Evolutionary conservation across 495 filamentous ascomycete species (phyloP), one percentile per base, ranked within the genome.

Genomic region (Neurospora tetraspora): DNA sequence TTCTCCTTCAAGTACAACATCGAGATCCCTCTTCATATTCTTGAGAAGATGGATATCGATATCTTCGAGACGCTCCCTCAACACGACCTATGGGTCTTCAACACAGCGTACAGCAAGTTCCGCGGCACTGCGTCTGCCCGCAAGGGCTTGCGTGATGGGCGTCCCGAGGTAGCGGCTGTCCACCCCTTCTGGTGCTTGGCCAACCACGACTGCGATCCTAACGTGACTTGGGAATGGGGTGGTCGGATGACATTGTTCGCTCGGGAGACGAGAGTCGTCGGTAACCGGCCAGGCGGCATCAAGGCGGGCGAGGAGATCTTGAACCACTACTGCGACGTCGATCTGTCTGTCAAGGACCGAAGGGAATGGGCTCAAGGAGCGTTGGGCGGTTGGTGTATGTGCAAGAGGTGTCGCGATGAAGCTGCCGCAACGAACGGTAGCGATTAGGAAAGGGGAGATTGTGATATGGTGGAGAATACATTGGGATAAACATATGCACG

Each of bases 121-220:
- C 88, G 96, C 10, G 95, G 93, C 47, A 96, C 94, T 0, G 95
- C 96, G 0, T 96, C 92, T 4, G 96, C 93, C 4, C 85, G 93
- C 8, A 87, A 96, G 71, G 91, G 88, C 39, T 86, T 83, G 0
- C 86, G 87, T 77, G 91, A 93, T 75, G 88, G 93, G 20, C 85
- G 91, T 23, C 93, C 93, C 0, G 93, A 96, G 72, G 88, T 96
- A 11, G 91, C 90, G 45, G 93, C 93, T 38, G 83, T 86, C 1
- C 86, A 87, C 76, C 83, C 86, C 23, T 82, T 84, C 71, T 88
- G 86, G 86, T 86, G 84, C 65, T 81, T 88, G 43, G 95, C 94
- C 16, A 99, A 99, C 73, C 96, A 99, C 81, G 91, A 91, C 73
- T 99, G 96, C 80, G 89, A 96, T 79, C 96, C 96, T 12, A 97